phyloP scores from a whole-genome alignment of 768 basidiomycete species.

The Chalciporus pseudorubinellus region DNA sequence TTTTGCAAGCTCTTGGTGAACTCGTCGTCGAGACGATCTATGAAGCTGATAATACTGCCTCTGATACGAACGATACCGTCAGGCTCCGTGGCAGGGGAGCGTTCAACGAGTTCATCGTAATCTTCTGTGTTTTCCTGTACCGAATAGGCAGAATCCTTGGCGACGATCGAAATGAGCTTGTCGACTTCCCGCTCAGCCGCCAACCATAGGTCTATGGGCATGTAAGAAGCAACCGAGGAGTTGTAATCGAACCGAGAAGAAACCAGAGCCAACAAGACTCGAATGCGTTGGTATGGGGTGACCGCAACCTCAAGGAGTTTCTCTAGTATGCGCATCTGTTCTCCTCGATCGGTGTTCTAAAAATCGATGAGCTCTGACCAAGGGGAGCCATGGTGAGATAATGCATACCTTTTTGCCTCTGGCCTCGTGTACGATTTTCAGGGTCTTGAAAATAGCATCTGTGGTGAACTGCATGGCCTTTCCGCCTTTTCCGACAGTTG shows the following conservation, averaged over 20 bases:
- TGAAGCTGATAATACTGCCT: conserved; percentile 93
- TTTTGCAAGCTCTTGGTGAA: conserved; percentile 97
- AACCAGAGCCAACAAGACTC: conserved; percentile 89
- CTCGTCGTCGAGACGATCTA: conserved; percentile 96
- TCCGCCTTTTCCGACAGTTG: conserved; percentile 88
- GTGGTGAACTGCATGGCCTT: conserved; percentile 78
- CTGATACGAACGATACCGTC: conserved; percentile 81
- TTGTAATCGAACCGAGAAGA: conserved; percentile 98
- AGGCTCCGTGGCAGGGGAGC: conserved; percentile 68
- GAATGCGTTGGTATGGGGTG: conserved; percentile 89
- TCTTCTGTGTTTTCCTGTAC: conserved; percentile 87
- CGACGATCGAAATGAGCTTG: conserved; percentile 77
- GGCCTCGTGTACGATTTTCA: conserved; percentile 89
- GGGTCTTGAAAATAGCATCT: conserved; percentile 87
- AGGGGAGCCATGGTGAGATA: background rate
- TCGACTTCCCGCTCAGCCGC: conserved; percentile 87
- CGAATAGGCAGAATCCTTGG: conserved; percentile 68
- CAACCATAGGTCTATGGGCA: conserved; percentile 92
- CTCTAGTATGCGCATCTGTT: conserved; percentile 91
- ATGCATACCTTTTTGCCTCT: conserved; percentile 89
- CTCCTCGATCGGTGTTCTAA: conserved; percentile 93
- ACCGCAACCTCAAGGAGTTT: conserved; percentile 81
- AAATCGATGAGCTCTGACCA: conserved; percentile 12
- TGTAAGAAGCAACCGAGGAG: conserved; percentile 77
- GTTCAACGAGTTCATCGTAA: conserved; percentile 88